Base-by-base conservation (phyloP, 805 yeast species). In the Saitoella complicata region DNA sequence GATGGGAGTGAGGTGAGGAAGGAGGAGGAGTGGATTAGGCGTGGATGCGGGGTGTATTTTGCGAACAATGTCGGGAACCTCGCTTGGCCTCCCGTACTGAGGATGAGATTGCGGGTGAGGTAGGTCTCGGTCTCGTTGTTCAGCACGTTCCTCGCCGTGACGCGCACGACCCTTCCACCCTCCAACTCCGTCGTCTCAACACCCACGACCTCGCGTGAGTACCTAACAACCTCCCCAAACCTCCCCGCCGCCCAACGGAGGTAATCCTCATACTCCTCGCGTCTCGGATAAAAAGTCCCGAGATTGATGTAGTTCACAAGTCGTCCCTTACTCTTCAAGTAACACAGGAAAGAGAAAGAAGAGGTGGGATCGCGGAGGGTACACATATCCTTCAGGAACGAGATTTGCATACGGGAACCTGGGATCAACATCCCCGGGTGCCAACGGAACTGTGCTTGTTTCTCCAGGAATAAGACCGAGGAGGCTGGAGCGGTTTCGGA, bases 361-460 rank as follows among this genome's bases (percentile, higher is more conserved):
- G 56, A 52, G 5, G 45, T 48, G 6, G 58, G 58, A 43, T 54
- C 46, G 5, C 58, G 49, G 29, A 53, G 46, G 6, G 58, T 49
- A 11, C 55, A 55, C 40, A 54, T 49, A 42, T 54, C 58, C 37
- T 54, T 54, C 13, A 54, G 36, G 29, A 54, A 54, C 11, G 52
- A 45, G 31, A 54, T 51, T 37, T 54, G 58, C 58, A 54, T 54
- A 31, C 49, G 48, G 9, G 56, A 34, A n/a, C 45, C 49, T 5
- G 56, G 56, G 29, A 54, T 44, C 33, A 54, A 47, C 58, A 54
- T 54, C 13, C 58, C 58, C 6, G 48, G 44, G 34, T 54, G 58
- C 58, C 58, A 54, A 8, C 42, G 31, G 36, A 53, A 54, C 34
- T 13, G 8, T 6, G 41, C 32, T 30, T 49, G 50, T 38, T 49